Base-by-base conservation (phyloP, 352 stramenopile species). In the Phytophthora multivora region DNA sequence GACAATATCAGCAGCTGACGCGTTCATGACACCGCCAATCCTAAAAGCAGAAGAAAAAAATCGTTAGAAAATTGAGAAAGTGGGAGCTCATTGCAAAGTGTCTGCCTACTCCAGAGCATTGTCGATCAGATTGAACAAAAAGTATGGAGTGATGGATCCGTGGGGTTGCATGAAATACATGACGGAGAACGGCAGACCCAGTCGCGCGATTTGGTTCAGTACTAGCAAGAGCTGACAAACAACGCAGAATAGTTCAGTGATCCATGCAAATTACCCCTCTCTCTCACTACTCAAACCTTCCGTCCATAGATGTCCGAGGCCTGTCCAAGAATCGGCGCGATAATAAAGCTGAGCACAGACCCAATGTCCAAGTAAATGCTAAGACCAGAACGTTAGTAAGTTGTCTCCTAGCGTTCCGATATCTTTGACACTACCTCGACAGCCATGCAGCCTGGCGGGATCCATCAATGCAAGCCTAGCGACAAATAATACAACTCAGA, bases 241-340 rank as follows among this genome's bases (percentile, higher is more conserved):
- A 33, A 33, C 28, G 28, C 8, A 7, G 23, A 50, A 56, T 28
- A 15, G 35, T n/a, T 33, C 28, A 33, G 28, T 33, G 1, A 60
- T 11, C 9, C 11, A 28, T 13, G n/a, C 50, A 58, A 10, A 36
- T 5, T 31, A 23, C 18, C 13, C 18, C 9, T 36, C 15, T 36
- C 15, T 16, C 18, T 51, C 9, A 33, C 10, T 33, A 9, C 28
- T 12, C 9, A 33, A 56, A 94, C 85, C 81, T 92, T 94, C 48
- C 86, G 80, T 25, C 86, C 83, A 59, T 90, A 89, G 5, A 75
- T 53, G 57, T 94, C 86, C 0, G 86, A 94, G 8, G 78, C 80
- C 56, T 90, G 83, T 0, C 86, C 86, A 2, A 94, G 68, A 26
- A 90, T 78, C 15, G 86, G 79, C 18, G 86, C 85, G 26, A 91